phyloP scores from a whole-genome alignment of 2,329 filamentous ascomycete species.

The Fusarium tricinctum region DNA sequence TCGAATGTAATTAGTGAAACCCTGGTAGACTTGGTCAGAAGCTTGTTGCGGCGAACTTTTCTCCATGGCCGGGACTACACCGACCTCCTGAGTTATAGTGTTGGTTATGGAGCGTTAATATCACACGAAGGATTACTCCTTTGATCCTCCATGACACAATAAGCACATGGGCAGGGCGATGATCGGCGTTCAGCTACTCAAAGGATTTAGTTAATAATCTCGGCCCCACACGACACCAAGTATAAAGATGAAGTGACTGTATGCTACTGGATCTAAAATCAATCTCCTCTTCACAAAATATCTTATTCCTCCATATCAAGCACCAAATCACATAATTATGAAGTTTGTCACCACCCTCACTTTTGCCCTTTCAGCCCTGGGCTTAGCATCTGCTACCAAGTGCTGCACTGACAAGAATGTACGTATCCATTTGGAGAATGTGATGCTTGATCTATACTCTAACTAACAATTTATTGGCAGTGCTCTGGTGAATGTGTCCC shows the following conservation, averaged over 20 bases:
- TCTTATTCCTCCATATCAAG: background rate
- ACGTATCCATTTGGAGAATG: background rate
- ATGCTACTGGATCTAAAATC: background rate
- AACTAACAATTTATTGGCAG: background rate
- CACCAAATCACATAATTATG: background rate
- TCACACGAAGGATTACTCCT: too few species aligned
- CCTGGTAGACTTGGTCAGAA: slow-evolving; percentile 5
- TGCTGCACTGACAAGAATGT: background rate
- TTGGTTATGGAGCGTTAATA: too few species aligned
- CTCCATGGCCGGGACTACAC: too few species aligned
- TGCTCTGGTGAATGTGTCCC: background rate
- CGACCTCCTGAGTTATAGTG: too few species aligned
- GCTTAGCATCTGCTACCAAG: background rate
- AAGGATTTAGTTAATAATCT: background rate
- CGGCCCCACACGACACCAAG: background rate
- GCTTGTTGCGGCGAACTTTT: too few species aligned
- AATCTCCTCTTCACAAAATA: background rate
- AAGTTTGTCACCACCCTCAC: background rate
- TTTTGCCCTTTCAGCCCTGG: background rate
- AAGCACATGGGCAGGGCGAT: too few species aligned
- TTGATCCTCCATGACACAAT: too few species aligned
- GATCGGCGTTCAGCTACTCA: too few species aligned
- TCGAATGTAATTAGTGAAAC: background rate
- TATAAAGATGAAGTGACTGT: background rate
- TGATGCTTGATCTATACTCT: too few species aligned